Conservation (phyloP, 2,329 filamentous ascomycete species). For the Cladosporium cucumerinum region DNA sequence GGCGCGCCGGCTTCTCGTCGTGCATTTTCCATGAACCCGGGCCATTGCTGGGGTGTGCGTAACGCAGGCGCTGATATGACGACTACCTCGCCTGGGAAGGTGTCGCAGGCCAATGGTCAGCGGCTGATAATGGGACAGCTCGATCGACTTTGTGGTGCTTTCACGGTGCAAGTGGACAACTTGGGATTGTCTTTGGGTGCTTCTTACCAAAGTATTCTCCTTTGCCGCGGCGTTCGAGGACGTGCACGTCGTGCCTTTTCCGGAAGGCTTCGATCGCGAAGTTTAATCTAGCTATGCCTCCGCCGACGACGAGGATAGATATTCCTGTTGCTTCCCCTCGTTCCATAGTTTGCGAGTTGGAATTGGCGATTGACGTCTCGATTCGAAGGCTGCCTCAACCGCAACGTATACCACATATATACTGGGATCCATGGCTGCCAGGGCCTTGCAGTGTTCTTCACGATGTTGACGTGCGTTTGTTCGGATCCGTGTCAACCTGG, state of each 20-base stretch:
- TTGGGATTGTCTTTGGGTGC: neutral
- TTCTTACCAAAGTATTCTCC: neutral
- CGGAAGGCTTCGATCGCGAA: neutral
- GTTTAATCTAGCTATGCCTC: neutral
- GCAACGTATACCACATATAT: neutral
- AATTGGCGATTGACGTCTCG: neutral
- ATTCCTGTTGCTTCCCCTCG: neutral
- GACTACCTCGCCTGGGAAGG: neutral
- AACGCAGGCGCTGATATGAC: neutral
- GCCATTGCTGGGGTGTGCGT: neutral
- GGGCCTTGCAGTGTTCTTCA: neutral
- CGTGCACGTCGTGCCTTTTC: neutral
- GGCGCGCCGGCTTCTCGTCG: neutral
- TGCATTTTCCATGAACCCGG: neutral
- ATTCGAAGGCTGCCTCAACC: neutral
- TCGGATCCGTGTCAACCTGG: neutral
- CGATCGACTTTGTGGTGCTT: too few species aligned
- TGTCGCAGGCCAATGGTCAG: neutral
- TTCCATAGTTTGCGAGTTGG: neutral
- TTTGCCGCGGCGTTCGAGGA: neutral
- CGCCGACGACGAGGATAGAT: neutral
- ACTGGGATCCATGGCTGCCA: neutral
- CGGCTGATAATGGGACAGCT: neutral
- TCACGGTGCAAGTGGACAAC: neutral
- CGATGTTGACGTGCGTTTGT: neutral